Evolutionary conservation across 176 grass and related monocot genomes (phyloP).

Genomic region (Elaeis guineensis): DNA sequence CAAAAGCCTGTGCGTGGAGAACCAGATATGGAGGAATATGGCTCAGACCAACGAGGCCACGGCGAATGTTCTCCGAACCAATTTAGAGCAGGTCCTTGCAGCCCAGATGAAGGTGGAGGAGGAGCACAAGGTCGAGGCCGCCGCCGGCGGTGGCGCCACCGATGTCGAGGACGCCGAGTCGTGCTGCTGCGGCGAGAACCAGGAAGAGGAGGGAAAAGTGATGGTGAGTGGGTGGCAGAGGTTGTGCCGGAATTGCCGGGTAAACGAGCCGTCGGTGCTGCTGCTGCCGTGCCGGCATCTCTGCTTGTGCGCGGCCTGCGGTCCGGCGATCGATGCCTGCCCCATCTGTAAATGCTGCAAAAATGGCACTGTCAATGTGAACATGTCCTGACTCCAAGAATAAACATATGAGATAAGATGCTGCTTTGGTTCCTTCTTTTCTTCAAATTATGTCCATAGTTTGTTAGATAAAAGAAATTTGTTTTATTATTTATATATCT

Average conservation of each 20-base stretch:
- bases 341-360: slow-evolving; percentile 49
- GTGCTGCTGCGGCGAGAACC: slow-evolving; percentile 53
- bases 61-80: slow-evolving; percentile 29
- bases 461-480: too few species aligned
- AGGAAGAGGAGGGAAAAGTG: not conserved
- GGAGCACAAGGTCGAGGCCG: not conserved
- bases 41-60: slow-evolving; percentile 53
- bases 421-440: too few species aligned
- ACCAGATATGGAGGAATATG: slow-evolving; percentile 55
- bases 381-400: slow-evolving; percentile 41
- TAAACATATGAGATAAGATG: too few species aligned
- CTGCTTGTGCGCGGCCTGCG: slow-evolving; percentile 59
- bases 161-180: slow-evolving; percentile 45
- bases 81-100: slow-evolving; percentile 47
- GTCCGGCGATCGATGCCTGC: slow-evolving; percentile 29
- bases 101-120: slow-evolving; percentile 6
- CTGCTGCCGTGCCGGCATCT: slow-evolving; percentile 80
- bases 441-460: too few species aligned
- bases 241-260: slow-evolving; percentile 36
- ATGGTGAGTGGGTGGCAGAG: slow-evolving; percentile 3
- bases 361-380: slow-evolving; percentile 54
- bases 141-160: too few species aligned
- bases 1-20: slow-evolving; percentile 35
- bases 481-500: too few species aligned
- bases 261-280: slow-evolving; percentile 36